phyloP scores from a whole-genome alignment of 176 grass and related monocot species.

The Avena sativa region DNA sequence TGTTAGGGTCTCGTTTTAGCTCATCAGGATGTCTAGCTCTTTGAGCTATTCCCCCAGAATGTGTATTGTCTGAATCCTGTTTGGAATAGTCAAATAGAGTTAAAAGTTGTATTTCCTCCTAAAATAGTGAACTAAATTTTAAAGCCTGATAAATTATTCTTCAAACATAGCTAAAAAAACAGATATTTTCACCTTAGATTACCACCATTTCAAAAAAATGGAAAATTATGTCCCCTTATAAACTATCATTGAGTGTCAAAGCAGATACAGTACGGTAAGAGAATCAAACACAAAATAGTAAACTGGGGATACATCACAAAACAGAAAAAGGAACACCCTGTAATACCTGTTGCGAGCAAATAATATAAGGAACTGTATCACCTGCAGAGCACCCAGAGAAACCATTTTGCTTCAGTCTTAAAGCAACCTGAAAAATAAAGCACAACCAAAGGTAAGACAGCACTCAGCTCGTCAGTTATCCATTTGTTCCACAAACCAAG shows the following conservation, averaged over 20 bases:
- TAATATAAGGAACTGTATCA: conserved; percentile 95
- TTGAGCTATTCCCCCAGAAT: conserved; percentile 84
- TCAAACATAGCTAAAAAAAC: conserved; percentile 36
- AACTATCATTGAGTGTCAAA: conserved; percentile 18
- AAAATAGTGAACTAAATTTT: conserved; percentile 35
- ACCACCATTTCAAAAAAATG: conserved; percentile 22
- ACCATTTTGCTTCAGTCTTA: conserved; percentile 94
- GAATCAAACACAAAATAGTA: conserved; percentile 8
- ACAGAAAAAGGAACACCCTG: conserved; percentile 15
- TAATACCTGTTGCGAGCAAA: conserved; percentile 86
- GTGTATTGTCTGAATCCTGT: conserved; percentile 60
- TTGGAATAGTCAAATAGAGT: conserved; percentile 42
- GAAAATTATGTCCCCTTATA: not conserved
- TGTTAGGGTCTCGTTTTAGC: conserved; percentile 69
- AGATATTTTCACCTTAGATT: not conserved
- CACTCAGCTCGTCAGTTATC: not conserved
- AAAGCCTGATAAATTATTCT: conserved; percentile 35
- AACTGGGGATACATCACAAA: conserved; percentile 6
- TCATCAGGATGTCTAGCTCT: conserved; percentile 97
- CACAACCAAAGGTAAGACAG: conserved; percentile 9
- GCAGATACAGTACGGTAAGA: conserved; percentile 11
- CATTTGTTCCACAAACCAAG: not conserved
- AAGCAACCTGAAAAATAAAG: conserved; percentile 71
- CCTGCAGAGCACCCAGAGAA: conserved; percentile 84
- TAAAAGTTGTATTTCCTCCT: not conserved